Base-by-base conservation (phyloP, 176 grass and related monocot species). In the Typha latifolia region DNA sequence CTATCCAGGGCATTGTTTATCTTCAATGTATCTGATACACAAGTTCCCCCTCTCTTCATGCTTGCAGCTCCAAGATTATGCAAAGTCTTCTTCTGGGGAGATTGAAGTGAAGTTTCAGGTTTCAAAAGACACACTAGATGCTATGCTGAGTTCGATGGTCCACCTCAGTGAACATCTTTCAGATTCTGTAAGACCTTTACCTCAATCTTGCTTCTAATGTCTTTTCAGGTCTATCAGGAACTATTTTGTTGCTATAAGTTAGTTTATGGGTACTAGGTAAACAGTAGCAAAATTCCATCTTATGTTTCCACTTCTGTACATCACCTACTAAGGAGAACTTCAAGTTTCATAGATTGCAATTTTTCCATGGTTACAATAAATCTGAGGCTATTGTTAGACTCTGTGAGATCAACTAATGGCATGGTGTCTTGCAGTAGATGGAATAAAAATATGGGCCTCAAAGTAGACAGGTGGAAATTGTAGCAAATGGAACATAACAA, bases 31-130 rank as follows among this genome's bases (percentile, higher is more conserved):
- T 69, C 48, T 16, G 4, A 53, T 5, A 6, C 3, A n/a, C n/a
- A n/a, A n/a, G 2, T 51, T 61, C 14, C n/a, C 16, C 12, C 20
- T 26, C 5, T 59, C 53, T 59, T 59, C 20, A 21, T 59, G 9
- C 20, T 23, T 62, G 14, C 61, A 74, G 72, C 48, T 74, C 43
- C 72, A 74, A 51, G 72, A 74, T 74, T 64, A 74, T 34, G 13
- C 48, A 14, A 74, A 53, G 14, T 53, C 72, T 51, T 21, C 72
- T 49, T 74, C 72, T 32, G 72, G 48, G 24, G 72, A 74, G 64
- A 51, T 64, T 34, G 72, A 74, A 15, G 72, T 74, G 24, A 74
- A 74, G 62, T 74, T 74, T 74, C 72, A 74, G 72, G 61, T 74
- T 74, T 74, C 72, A 15, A 74, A 64, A 74, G 72, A 74, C 62